These are phyloP conservation scores for Brassica nigra DNA, from an alignment of 345 rosid species.

Conservation along the genomic window DNA sequence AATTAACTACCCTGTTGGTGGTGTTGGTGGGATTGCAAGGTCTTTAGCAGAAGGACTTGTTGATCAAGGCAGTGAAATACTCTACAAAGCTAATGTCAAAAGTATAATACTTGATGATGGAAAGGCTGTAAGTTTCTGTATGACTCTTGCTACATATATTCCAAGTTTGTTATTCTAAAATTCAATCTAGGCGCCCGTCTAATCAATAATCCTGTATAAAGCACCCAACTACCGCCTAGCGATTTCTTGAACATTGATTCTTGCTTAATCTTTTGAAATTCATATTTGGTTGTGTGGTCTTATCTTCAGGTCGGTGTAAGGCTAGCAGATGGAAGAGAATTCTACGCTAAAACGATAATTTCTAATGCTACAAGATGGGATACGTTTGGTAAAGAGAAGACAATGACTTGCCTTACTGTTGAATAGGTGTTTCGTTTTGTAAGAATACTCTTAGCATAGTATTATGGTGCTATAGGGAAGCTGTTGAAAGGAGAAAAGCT, in stretches of 20 bases:
- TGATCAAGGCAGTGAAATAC: conserved; percentile 78
- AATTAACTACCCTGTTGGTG: conserved; percentile 93
- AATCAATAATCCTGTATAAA: too few relatives aligned
- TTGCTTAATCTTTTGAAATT: background rate
- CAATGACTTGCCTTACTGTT: background rate
- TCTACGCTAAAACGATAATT: conserved; percentile 71
- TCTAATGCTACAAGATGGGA: conserved; percentile 99
- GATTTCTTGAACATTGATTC: background rate
- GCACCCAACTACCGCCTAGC: too few relatives aligned
- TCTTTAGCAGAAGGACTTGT: conserved; percentile 80
- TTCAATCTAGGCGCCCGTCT: too few relatives aligned
- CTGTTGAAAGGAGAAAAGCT: conserved; percentile 77
- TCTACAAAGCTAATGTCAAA: conserved; percentile 81
- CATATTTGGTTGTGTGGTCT: background rate
- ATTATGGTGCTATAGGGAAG: conserved; percentile 56
- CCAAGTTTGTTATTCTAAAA: background rate
- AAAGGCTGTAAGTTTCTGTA: conserved; percentile 70
- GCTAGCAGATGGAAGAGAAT: conserved; percentile 83
- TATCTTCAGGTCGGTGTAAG: conserved; percentile 73
- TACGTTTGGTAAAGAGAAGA: conserved; percentile 76
- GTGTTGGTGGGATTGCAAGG: conserved; percentile 89
- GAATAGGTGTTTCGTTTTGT: conserved; percentile 10
- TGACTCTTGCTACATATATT: background rate
- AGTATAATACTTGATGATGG: conserved; percentile 71
- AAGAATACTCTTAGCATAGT: background rate